Evolutionary conservation across 805 yeast genomes (phyloP), one percentile per base, ranked within the genome.

Genomic region (Metschnikowia proteae): DNA sequence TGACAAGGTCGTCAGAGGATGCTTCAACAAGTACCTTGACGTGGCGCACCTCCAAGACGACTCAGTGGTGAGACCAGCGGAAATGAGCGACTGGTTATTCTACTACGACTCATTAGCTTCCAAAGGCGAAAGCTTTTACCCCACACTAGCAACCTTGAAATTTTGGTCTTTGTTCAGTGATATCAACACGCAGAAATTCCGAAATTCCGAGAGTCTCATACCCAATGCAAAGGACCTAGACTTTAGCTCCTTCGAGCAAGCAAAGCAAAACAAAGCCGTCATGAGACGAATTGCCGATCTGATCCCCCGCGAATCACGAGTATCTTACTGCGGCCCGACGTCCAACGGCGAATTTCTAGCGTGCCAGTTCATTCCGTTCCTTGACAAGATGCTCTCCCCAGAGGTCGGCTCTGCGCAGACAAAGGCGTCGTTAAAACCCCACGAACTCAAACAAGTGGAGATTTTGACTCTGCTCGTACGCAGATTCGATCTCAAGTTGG

Each of bases 61-160:
- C 47, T 71, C 81, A 41, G 65, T 88, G 27, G 55, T 55, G 6
- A 84, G 83, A 54, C 86, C 95, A 0, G 64, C 78, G 10, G 68
- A 64, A 26, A 68, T 89, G 6, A 78, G 86, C 37, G 94, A 88
- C 53, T 91, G 96, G 96, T 61, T 87, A 28, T 77, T 67, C 55
- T 87, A 86, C 61, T 79, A 83, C 53, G 97, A 91, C 61, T 42
- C 67, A n/a, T 64, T 84, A 61, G 64, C 59, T 3, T 47, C 65
- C 34, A 48, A 39, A n/a, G 53, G 52, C 9, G 55, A 45, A 34
- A 67, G 74, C 26, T 69, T 78, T 23, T 90, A 88, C 58, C 71
- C 77, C 4, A 67, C 83, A 0, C 68, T 78, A 22, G 79, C 83
- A 0, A 79, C 83, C 0, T 60, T 86, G 59, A 85, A 82, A 47